Percentiles rank a stretch among this genome's conserved stretches.
Evolutionary conservation across 1,284 basidiomycete species (phyloP).

Genomic region (Austroboletus niveus): DNA sequence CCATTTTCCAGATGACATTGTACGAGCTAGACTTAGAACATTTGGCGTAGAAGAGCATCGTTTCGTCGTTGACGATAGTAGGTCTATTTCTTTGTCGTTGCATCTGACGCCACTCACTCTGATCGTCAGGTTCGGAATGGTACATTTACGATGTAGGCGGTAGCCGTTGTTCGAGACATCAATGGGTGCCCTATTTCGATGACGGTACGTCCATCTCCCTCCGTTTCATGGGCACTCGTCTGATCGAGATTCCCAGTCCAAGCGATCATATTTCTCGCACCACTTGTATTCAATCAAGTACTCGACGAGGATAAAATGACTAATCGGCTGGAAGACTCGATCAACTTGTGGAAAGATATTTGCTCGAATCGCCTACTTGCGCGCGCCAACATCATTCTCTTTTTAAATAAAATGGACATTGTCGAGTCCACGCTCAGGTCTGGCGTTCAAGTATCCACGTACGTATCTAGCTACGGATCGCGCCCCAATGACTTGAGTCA

Average conservation of each 20-base stretch:
- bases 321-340: slow-evolving; percentile 56
- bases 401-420: slow-evolving; percentile 73
- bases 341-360: slow-evolving; percentile 60
- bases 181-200: slow-evolving; percentile 68
- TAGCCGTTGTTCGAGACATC: slow-evolving; percentile 51
- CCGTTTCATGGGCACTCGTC: neutral
- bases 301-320: slow-evolving; percentile 45
- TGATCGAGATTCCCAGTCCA: slow-evolving; percentile 34
- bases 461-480: slow-evolving; percentile 61
- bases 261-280: slow-evolving; percentile 49
- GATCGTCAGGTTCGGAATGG: slow-evolving; percentile 48
- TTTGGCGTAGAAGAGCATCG: slow-evolving; percentile 68
- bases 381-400: slow-evolving; percentile 58
- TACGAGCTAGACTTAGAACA: slow-evolving; percentile 64
- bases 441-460: slow-evolving; percentile 57
- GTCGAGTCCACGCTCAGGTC: slow-evolving; percentile 53
- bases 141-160: slow-evolving; percentile 72
- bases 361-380: slow-evolving; percentile 56
- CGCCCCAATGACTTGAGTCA: slow-evolving; percentile 52
- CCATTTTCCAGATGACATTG: slow-evolving; percentile 48
- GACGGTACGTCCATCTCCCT: slow-evolving; percentile 38
- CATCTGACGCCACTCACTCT: slow-evolving; percentile 13
- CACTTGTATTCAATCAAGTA: slow-evolving; percentile 47
- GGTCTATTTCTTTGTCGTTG: slow-evolving; percentile 9
- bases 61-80: slow-evolving; percentile 54